These are phyloP conservation scores for Zizania latifolia DNA, from an alignment of 176 grass and related monocot genomes.

Conservation along the genomic window DNA sequence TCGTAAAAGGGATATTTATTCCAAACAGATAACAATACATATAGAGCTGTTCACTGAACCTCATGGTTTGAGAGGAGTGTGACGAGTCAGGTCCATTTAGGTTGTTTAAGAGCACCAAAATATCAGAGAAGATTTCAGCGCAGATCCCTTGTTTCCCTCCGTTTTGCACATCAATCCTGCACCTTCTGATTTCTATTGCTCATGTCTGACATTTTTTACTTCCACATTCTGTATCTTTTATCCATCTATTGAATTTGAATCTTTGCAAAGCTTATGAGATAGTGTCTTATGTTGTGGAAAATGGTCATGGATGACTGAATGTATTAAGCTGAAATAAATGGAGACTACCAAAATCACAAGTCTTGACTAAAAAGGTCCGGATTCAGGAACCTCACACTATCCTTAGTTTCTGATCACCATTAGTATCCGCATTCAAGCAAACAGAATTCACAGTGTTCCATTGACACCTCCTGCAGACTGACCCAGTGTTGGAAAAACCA, in stretches of 20 bases:
- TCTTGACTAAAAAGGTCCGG: not conserved
- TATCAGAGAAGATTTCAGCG: not conserved
- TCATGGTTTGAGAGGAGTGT: not conserved
- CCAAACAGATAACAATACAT: not conserved
- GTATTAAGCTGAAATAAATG: not conserved
- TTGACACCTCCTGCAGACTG: not conserved
- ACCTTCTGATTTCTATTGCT: not conserved
- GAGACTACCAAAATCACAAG: not conserved
- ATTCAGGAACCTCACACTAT: not conserved
- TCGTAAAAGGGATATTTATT: not conserved
- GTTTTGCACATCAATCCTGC: not conserved
- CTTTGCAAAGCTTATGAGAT: not conserved
- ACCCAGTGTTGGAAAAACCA: too few relatives aligned
- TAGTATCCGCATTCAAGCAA: not conserved
- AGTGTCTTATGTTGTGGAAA: conserved; percentile 1
- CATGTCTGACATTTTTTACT: not conserved
- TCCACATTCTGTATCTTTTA: not conserved
- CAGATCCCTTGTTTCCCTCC: not conserved
- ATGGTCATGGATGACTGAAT: not conserved
- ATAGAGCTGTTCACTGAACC: not conserved
- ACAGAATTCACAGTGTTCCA: not conserved
- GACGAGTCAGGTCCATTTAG: not conserved
- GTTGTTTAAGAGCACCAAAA: not conserved
- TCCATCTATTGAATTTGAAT: not conserved
- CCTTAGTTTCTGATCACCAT: not conserved